phyloP scores from a whole-genome alignment of 192 early-diverging fungal genomes.

The Coemansia sp. region DNA sequence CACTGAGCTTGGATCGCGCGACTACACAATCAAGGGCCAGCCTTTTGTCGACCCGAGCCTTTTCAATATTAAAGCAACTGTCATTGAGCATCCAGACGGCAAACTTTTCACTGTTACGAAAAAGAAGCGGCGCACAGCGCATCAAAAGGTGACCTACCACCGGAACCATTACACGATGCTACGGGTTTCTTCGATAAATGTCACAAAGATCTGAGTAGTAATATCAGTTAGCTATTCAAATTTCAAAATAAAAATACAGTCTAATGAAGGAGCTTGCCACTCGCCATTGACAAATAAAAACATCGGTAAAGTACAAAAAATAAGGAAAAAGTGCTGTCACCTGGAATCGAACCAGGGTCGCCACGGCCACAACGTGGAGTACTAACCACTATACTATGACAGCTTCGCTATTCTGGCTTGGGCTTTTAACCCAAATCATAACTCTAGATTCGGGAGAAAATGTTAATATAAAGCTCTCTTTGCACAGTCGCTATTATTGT shows the following conservation, averaged over 20 bases:
- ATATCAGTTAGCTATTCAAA: not conserved
- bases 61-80: constrained; percentile 78
- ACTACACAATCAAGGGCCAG: constrained; percentile 82
- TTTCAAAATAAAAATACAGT: constrained; percentile 1
- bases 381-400: constrained; percentile 48
- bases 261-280: not conserved
- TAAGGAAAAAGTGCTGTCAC: constrained; percentile 20
- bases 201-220: constrained; percentile 48
- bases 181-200: constrained; percentile 68
- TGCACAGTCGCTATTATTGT: no score
- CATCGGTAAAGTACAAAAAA: not conserved
- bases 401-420: constrained; percentile 2
- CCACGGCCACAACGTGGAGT: constrained; percentile 52
- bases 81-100: constrained; percentile 86
- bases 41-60: constrained; percentile 77
- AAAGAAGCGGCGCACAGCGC: constrained; percentile 78
- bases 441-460: no score
- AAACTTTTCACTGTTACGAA: constrained; percentile 71
- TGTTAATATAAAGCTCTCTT: no score
- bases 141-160: constrained; percentile 66
- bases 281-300: not conserved
- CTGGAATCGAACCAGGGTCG: constrained; percentile 51
- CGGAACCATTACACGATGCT: constrained; percentile 74
- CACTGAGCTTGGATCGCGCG: constrained; percentile 79
- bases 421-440: not conserved